Evolutionary conservation across 148 eudicot genomes (phyloP).

Genomic region (Silene uniflora): DNA sequence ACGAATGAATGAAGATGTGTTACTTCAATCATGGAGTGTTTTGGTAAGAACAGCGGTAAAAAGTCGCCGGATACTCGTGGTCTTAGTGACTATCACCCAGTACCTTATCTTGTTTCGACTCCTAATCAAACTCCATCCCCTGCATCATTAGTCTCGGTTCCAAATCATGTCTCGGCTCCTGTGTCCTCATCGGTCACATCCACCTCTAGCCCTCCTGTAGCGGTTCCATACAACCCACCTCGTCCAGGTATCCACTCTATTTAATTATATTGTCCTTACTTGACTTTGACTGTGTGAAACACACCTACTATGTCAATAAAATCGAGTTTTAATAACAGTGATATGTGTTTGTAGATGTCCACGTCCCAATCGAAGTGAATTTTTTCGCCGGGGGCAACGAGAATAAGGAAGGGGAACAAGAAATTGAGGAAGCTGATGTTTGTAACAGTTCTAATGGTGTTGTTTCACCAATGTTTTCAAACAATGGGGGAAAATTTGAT

Average conservation of each 20-base stretch:
- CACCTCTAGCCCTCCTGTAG: not conserved
- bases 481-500: not conserved
- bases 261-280: not conserved
- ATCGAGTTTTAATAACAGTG: too few species aligned
- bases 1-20: not conserved
- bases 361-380: not conserved
- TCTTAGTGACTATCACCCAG: not conserved
- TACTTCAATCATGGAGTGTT: not conserved
- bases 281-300: not conserved
- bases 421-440: constrained; percentile 2
- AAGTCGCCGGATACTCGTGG: constrained; percentile 13
- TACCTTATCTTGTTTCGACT: not conserved
- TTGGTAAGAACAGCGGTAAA: constrained; percentile 9
- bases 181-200: not conserved
- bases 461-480: not conserved
- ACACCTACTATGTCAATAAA: too few species aligned
- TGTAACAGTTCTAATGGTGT: constrained; percentile 1
- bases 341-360: not conserved
- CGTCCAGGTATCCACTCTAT: not conserved
- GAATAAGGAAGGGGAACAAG: constrained; percentile 8
- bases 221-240: not conserved
- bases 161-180: not conserved
- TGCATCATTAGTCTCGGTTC: not conserved
- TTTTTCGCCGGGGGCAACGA: constrained; percentile 6
- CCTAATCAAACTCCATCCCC: not conserved